Evolutionary conservation across 495 filamentous ascomycete genomes (phyloP).

Genomic region (Penicillium paradoxum): DNA sequence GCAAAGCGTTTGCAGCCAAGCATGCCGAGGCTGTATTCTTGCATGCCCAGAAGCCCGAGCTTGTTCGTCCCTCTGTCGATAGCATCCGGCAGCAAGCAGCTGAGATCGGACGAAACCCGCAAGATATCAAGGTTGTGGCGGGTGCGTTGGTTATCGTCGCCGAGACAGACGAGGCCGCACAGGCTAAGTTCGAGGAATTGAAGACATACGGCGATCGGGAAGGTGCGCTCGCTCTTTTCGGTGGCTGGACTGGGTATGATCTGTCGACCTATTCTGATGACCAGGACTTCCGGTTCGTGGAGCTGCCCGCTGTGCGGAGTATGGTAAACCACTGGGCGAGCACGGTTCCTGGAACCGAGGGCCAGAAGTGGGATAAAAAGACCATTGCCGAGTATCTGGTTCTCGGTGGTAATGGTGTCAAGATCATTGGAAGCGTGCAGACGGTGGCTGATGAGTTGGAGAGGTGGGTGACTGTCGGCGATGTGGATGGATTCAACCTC

Average conservation of each 20-base stretch:
- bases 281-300: slow-evolving; percentile 52
- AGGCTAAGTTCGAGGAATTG: slow-evolving; percentile 45
- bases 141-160: slow-evolving; percentile 47
- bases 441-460: slow-evolving; percentile 59
- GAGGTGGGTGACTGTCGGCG: slow-evolving; percentile 54
- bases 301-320: slow-evolving; percentile 52
- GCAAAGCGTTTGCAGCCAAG: slow-evolving; percentile 59
- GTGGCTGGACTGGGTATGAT: slow-evolving; percentile 54
- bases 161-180: slow-evolving; percentile 50
- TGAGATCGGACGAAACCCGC: slow-evolving; percentile 39
- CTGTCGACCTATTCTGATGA: slow-evolving; percentile 45
- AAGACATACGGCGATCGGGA: slow-evolving; percentile 45
- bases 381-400: slow-evolving; percentile 57
- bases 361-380: slow-evolving; percentile 57
- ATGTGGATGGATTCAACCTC: slow-evolving; percentile 61
- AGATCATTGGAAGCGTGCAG: slow-evolving; percentile 51
- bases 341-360: slow-evolving; percentile 35
- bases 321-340: slow-evolving; percentile 41
- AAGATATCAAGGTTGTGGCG: slow-evolving; percentile 49
- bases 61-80: slow-evolving; percentile 41
- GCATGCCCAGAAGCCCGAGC: slow-evolving; percentile 44
- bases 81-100: slow-evolving; percentile 45
- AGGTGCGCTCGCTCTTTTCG: slow-evolving; percentile 50
- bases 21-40: slow-evolving; percentile 52
- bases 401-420: slow-evolving; percentile 53